Evolutionary conservation across 2,329 filamentous ascomycete genomes (phyloP).

Genomic region (Teratosphaeria zuluensis): DNA sequence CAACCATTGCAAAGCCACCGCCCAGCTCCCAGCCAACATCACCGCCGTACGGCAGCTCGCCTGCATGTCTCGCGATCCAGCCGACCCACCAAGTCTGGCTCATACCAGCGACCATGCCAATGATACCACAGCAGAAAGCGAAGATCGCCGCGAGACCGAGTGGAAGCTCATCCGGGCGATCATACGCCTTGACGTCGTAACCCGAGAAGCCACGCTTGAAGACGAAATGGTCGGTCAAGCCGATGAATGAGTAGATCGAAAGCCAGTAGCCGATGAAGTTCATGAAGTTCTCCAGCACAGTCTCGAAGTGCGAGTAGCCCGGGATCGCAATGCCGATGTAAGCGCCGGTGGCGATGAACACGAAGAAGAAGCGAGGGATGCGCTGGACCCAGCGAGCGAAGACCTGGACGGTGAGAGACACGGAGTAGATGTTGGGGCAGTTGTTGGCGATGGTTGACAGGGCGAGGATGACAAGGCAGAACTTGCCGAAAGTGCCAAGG

Average conservation of each 20-base stretch:
- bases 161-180: constrained; percentile 49
- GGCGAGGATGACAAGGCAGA: constrained; percentile 46
- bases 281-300: constrained; percentile 62
- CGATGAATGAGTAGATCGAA: constrained; percentile 60
- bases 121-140: constrained; percentile 55
- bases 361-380: constrained; percentile 61
- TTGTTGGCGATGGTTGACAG: constrained; percentile 37
- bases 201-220: constrained; percentile 54
- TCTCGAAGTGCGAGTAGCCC: constrained; percentile 56
- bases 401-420: constrained; percentile 56
- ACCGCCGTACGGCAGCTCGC: constrained; percentile 42
- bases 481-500: constrained; percentile 60
- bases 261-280: constrained; percentile 56
- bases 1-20: constrained; percentile 48
- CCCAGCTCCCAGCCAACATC: constrained; percentile 58
- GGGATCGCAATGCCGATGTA: constrained; percentile 63
- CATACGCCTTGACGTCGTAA: constrained; percentile 52
- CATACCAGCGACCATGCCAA: constrained; percentile 61
- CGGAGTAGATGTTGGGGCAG: constrained; percentile 51
- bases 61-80: constrained; percentile 53
- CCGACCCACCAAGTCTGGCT: constrained; percentile 57
- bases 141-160: constrained; percentile 52
- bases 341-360: constrained; percentile 49
- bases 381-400: constrained; percentile 48
- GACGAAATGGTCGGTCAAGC: constrained; percentile 57